Evolutionary conservation across 371 early-diverging fungal species (phyloP).

Genomic region (Apophysomyces elegans): DNA sequence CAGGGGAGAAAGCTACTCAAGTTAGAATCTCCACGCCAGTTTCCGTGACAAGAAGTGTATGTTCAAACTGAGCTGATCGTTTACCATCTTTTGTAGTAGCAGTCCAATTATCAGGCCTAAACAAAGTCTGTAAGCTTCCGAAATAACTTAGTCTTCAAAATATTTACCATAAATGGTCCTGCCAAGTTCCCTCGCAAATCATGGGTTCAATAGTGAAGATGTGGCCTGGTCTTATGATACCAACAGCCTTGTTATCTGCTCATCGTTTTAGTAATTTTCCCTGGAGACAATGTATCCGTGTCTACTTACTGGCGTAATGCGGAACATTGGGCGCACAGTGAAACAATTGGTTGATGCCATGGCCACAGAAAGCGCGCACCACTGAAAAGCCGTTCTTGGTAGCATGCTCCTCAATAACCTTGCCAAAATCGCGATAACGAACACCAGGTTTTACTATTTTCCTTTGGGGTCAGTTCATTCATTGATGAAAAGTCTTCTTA

Average conservation of each 20-base stretch:
- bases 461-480: not conserved
- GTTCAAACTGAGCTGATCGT: conserved; percentile 98
- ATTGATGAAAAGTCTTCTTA: not conserved
- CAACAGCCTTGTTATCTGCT: conserved; percentile 89
- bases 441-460: conserved; percentile 84
- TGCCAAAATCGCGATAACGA: conserved; percentile 90
- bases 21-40: conserved; percentile 93
- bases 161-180: conserved; percentile 48
- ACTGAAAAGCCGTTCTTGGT: conserved; percentile 84
- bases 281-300: not conserved
- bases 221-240: conserved; percentile 92
- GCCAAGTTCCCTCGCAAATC: conserved; percentile 83
- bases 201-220: conserved; percentile 98
- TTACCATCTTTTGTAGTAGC: conserved; percentile 92
- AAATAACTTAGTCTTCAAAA: not conserved
- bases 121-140: not conserved
- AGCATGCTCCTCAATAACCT: conserved; percentile 87
- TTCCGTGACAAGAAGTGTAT: conserved; percentile 94
- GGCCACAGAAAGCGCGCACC: conserved; percentile 92
- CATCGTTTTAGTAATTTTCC: not conserved
- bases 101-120: conserved; percentile 92
- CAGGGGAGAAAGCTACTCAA: conserved; percentile 1
- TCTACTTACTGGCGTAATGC: conserved; percentile 81
- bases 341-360: conserved; percentile 89
- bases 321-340: conserved; percentile 90